These are phyloP conservation scores for Entelexis paramagnoliae DNA, from an alignment of 1,139 yeast species.

Conservation along the genomic window DNA sequence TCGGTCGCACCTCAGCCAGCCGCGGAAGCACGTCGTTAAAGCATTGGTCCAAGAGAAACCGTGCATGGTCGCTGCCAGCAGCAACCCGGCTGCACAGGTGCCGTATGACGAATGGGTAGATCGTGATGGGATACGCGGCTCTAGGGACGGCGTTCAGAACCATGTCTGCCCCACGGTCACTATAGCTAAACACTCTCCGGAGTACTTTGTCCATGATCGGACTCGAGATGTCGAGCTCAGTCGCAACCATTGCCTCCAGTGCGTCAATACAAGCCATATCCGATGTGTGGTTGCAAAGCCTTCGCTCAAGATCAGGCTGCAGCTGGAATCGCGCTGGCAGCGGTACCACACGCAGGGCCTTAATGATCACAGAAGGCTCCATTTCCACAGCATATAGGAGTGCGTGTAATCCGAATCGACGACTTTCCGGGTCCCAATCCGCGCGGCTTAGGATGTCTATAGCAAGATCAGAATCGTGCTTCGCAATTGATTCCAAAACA, in stretches of 20 bases:
- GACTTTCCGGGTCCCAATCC: background rate
- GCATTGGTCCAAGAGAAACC: slow-evolving; percentile 11
- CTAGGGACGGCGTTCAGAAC: slow-evolving; percentile 1
- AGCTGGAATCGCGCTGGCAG: background rate
- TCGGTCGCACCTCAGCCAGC: slow-evolving; percentile 13
- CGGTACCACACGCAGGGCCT: background rate
- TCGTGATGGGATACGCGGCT: slow-evolving; percentile 9
- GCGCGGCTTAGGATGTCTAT: background rate
- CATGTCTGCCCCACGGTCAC: slow-evolving; percentile 17
- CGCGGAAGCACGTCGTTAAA: slow-evolving; percentile 17
- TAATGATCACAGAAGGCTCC: background rate
- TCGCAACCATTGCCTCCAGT: background rate
- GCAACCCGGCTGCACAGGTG: slow-evolving; percentile 12
- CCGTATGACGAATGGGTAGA: slow-evolving; percentile 22
- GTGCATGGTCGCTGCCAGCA: slow-evolving; percentile 3
- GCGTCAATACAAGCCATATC: background rate
- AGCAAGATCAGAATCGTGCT: background rate
- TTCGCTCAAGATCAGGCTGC: background rate
- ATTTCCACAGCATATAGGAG: slow-evolving; percentile 2
- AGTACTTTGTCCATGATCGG: slow-evolving; percentile 9
- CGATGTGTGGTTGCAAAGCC: background rate
- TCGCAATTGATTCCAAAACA: background rate
- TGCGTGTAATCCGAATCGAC: slow-evolving; percentile 5
- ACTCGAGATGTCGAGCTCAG: background rate
- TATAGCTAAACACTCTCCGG: slow-evolving; percentile 17